phyloP scores from a whole-genome alignment of 2,329 filamentous ascomycete genomes.

The Bipolaris bicolor region DNA sequence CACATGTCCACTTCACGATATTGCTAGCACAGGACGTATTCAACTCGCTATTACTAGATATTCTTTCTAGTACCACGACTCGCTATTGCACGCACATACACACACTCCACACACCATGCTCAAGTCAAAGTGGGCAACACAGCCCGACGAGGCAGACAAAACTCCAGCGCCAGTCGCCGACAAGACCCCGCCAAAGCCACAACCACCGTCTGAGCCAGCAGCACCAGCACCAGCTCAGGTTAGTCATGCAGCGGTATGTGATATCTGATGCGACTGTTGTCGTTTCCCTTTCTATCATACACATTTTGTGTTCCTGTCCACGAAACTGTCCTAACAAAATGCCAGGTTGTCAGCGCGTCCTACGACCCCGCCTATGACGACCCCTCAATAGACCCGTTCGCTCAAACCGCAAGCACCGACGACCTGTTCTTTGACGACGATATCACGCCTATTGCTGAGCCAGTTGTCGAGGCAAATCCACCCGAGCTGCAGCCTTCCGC shows the following conservation, averaged over 20 bases:
- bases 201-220: conserved; percentile 5
- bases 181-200: conserved; percentile 4
- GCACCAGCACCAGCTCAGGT: conserved; percentile 19
- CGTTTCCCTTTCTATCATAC: neutral
- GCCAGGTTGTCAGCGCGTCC: conserved; percentile 24
- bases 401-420: conserved; percentile 58
- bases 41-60: conserved; percentile 6
- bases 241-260: conserved; percentile 15
- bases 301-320: conserved; percentile 9
- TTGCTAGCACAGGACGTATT: neutral
- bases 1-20: neutral
- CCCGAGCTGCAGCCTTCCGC: conserved; percentile 27
- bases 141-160: conserved; percentile 19
- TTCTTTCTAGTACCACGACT: neutral
- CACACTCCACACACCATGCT: conserved; percentile 27
- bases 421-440: conserved; percentile 60
- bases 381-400: conserved; percentile 52
- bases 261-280: neutral
- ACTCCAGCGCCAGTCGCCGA: conserved; percentile 5
- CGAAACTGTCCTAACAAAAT: conserved; percentile 4
- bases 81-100: neutral
- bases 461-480: conserved; percentile 46
- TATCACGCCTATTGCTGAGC: conserved; percentile 55
- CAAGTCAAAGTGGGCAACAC: conserved; percentile 43
- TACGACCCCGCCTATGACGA: conserved; percentile 41